phyloP scores from a whole-genome alignment of 1,139 yeast genomes.

The Groenewaldozyma sp. region DNA sequence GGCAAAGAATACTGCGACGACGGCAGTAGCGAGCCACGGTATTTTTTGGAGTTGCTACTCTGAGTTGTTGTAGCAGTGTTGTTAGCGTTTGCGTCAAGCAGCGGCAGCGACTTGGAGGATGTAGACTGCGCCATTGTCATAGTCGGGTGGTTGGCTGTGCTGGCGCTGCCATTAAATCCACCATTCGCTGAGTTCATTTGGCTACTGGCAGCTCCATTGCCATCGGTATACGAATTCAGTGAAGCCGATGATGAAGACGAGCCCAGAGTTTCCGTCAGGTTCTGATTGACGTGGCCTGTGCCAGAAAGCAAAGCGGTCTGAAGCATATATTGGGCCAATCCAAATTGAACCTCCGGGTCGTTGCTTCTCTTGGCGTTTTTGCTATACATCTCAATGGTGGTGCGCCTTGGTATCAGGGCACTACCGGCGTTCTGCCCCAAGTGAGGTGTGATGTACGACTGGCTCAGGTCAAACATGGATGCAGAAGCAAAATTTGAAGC shows the following conservation, averaged over 20 bases:
- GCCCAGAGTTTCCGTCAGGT: slow-evolving; percentile 7
- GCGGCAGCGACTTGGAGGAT: neutral
- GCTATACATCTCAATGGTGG: slow-evolving; percentile 80
- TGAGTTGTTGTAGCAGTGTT: too few relatives aligned
- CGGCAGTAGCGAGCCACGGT: neutral
- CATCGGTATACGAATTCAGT: neutral
- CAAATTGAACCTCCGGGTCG: slow-evolving; percentile 79
- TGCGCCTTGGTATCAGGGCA: slow-evolving; percentile 61
- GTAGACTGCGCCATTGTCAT: neutral
- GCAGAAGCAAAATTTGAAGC: slow-evolving; percentile 21
- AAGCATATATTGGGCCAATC: slow-evolving; percentile 84
- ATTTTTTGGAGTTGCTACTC: neutral
- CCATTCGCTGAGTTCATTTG: neutral
- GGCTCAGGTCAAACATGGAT: slow-evolving; percentile 26
- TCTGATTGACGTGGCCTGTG: slow-evolving; percentile 2
- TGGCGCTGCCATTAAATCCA: slow-evolving; percentile 3
- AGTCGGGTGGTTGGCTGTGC: slow-evolving; percentile 4
- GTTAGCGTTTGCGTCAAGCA: neutral
- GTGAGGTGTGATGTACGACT: slow-evolving; percentile 25
- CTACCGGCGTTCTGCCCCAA: slow-evolving; percentile 25
- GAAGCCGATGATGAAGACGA: slow-evolving; percentile 12
- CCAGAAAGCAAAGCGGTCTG: slow-evolving; percentile 57
- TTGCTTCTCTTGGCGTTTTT: slow-evolving; percentile 76
- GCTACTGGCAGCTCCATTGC: neutral
- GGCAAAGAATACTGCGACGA: neutral